A percentile compares a stretch with the other conserved stretches of the same genome.
Conservation (phyloP, 306 rosid species). For the Oemleria cerasiformis region DNA sequence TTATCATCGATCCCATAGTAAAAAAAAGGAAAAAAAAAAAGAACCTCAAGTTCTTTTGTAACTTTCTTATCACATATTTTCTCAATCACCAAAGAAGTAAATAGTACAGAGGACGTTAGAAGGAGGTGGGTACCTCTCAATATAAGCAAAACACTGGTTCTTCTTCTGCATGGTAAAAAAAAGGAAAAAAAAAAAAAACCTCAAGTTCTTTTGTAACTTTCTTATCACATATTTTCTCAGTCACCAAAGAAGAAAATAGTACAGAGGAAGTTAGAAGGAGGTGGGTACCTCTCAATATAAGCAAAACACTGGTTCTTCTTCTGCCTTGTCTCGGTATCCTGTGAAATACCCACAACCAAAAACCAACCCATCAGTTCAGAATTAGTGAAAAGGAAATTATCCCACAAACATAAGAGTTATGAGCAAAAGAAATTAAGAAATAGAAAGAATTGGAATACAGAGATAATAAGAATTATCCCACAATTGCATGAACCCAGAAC, state of each 20-base stretch:
- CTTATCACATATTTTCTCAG: neutral
- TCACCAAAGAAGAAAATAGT: neutral
- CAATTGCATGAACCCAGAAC: no score
- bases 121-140: slow-evolving; percentile 51
- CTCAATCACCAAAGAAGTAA: neutral
- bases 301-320: slow-evolving; percentile 50
- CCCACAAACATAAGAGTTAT: neutral
- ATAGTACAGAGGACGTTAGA: neutral
- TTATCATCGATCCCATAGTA: neutral
- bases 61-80: neutral
- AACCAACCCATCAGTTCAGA: neutral
- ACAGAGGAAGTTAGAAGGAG: neutral
- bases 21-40: neutral
- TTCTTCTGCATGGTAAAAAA: neutral
- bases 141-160: slow-evolving; percentile 80
- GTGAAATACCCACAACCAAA: slow-evolving; percentile 19
- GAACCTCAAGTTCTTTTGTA: neutral
- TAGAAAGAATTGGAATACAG: slow-evolving; percentile 34
- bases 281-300: slow-evolving; percentile 67
- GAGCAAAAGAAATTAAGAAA: neutral
- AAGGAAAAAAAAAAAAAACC: neutral
- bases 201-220: neutral
- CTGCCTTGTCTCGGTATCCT: slow-evolving; percentile 72
- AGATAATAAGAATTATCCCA: slow-evolving; percentile 9
- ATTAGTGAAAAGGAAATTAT: neutral